phyloP scores from a whole-genome alignment of 2,329 filamentous ascomycete genomes.

The Calonectria naviculata region DNA sequence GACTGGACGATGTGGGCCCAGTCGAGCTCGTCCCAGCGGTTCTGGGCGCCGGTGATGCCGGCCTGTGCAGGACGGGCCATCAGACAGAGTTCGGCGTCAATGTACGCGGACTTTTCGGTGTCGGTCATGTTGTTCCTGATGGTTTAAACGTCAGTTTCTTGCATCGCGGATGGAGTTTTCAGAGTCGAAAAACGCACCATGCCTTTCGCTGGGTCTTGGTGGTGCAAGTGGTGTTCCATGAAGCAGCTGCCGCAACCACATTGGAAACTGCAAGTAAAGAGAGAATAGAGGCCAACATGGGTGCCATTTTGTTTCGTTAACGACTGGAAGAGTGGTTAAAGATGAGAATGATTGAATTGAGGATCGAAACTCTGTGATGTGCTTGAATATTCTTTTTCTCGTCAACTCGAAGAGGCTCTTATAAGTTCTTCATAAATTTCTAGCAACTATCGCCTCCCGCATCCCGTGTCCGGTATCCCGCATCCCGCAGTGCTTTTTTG shows the following conservation, averaged over 20 bases:
- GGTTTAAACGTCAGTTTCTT: background rate
- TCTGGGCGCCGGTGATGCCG: conserved; percentile 15
- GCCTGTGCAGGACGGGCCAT: conserved; percentile 7
- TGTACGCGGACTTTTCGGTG: conserved; percentile 13
- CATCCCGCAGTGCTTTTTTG: too few species aligned
- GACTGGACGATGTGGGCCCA: conserved; percentile 14
- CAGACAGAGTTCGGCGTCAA: conserved; percentile 17
- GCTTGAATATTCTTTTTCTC: background rate
- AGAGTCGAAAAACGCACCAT: background rate
- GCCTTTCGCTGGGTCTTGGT: conserved; percentile 3
- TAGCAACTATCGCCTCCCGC: background rate
- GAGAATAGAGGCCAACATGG: background rate
- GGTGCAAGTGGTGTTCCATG: conserved; percentile 7
- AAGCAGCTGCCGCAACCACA: background rate
- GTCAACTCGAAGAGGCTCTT: background rate
- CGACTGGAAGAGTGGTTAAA: background rate
- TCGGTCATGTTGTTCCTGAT: conserved; percentile 9
- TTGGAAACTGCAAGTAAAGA: background rate
- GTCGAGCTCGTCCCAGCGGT: conserved; percentile 22
- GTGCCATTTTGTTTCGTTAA: background rate
- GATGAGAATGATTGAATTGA: background rate
- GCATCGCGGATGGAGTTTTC: background rate
- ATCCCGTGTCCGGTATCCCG: too few species aligned
- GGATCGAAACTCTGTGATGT: background rate
- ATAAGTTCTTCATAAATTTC: background rate